phyloP scores from a whole-genome alignment of 2,329 filamentous ascomycete genomes.

The Aspergillus phoenicis region DNA sequence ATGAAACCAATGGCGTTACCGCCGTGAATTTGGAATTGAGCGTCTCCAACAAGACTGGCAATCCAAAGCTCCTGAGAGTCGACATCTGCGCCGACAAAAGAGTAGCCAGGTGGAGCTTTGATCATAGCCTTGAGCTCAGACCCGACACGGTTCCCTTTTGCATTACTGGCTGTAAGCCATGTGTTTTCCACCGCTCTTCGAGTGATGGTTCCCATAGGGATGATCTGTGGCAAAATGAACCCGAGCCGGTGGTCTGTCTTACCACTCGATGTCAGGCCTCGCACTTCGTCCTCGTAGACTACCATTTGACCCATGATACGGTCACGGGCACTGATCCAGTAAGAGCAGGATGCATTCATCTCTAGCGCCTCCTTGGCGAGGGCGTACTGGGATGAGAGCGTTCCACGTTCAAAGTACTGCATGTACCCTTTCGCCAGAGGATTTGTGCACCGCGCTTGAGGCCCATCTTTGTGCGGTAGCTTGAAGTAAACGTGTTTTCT shows the following conservation, averaged over 20 bases:
- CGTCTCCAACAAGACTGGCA: slow-evolving; percentile 89
- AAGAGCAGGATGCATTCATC: slow-evolving; percentile 98
- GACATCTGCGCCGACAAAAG: slow-evolving; percentile 94
- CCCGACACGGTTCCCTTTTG: slow-evolving; percentile 91
- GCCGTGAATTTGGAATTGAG: slow-evolving; percentile 91
- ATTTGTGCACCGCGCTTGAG: slow-evolving; percentile 77
- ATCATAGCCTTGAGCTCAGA: slow-evolving; percentile 98
- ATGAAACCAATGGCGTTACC: slow-evolving; percentile 98
- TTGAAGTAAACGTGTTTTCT: slow-evolving; percentile 75
- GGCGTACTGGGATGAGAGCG: slow-evolving; percentile 79
- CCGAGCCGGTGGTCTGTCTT: slow-evolving; percentile 56
- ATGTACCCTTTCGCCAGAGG: slow-evolving; percentile 92
- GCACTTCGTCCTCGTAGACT: slow-evolving; percentile 72
- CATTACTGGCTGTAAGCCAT: slow-evolving; percentile 96
- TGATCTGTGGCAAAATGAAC: slow-evolving; percentile 91
- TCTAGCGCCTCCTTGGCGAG: slow-evolving; percentile 94
- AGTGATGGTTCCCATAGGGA: slow-evolving; percentile 98
- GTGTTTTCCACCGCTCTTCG: slow-evolving; percentile 94
- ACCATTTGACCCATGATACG: slow-evolving; percentile 95
- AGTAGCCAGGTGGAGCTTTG: slow-evolving; percentile 84
- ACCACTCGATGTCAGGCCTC: slow-evolving; percentile 22
- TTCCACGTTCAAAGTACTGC: slow-evolving; percentile 86
- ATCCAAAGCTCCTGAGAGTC: slow-evolving; percentile 99
- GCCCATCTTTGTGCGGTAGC: slow-evolving; percentile 93
- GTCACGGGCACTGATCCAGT: slow-evolving; percentile 96